phyloP scores from a whole-genome alignment of 495 filamentous ascomycete genomes.

The Penicillium riverlandense region DNA sequence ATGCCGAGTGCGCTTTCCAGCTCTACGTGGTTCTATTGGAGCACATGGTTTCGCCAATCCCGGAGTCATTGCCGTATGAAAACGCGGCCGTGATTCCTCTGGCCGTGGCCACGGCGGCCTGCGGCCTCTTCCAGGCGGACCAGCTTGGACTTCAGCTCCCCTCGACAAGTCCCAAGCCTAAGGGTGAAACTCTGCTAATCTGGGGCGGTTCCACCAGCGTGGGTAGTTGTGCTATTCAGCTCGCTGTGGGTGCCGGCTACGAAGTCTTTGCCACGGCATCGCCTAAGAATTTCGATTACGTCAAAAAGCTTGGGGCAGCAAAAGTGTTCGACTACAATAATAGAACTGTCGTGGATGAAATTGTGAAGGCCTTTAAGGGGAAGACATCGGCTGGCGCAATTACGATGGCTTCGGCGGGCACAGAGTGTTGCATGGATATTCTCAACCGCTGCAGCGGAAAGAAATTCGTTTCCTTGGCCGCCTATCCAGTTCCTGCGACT shows the following conservation, averaged over 20 bases:
- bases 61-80: constrained; percentile 22
- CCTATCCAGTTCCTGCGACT: neutral
- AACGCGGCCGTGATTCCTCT: constrained; percentile 40
- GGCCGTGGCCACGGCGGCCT: constrained; percentile 43
- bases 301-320: constrained; percentile 46
- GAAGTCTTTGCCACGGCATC: constrained; percentile 51
- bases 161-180: constrained; percentile 14
- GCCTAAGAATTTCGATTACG: constrained; percentile 44
- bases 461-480: constrained; percentile 13
- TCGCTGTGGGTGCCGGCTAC: constrained; percentile 50
- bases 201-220: constrained; percentile 57
- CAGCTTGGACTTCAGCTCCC: constrained; percentile 36
- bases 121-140: constrained; percentile 43
- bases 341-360: constrained; percentile 19
- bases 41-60: constrained; percentile 13
- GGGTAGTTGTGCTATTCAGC: constrained; percentile 55
- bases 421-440: constrained; percentile 12
- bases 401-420: constrained; percentile 5
- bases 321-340: constrained; percentile 53
- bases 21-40: constrained; percentile 27
- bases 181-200: constrained; percentile 40
- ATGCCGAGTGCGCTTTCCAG: constrained; percentile 22
- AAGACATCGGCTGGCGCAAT: constrained; percentile 25
- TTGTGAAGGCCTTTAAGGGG: constrained; percentile 8
- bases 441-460: neutral